These are phyloP conservation scores for Pholiota conissans DNA, from an alignment of 768 basidiomycete genomes.

Conservation along the genomic window DNA sequence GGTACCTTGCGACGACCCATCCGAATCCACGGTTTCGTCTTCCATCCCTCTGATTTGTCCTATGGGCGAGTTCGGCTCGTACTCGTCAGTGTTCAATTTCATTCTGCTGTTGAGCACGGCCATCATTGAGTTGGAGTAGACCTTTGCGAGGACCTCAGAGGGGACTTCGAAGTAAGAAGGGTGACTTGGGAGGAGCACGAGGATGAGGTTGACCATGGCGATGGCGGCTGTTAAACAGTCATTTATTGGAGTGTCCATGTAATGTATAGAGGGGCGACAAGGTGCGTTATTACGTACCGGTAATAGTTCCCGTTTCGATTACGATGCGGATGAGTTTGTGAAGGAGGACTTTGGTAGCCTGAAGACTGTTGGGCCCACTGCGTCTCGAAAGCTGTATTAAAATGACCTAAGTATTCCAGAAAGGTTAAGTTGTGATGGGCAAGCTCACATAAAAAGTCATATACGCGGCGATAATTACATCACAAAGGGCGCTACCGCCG, in stretches of 20 bases:
- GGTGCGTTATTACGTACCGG: slow-evolving; percentile 4
- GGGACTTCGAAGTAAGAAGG: slow-evolving; percentile 11
- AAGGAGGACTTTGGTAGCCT: slow-evolving; percentile 7
- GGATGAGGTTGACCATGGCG: slow-evolving; percentile 13
- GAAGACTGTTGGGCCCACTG: not conserved
- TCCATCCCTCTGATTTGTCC: not conserved
- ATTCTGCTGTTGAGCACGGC: slow-evolving; percentile 17
- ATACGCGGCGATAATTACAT: slow-evolving; percentile 17
- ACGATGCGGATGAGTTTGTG: slow-evolving; percentile 10
- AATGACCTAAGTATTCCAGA: not conserved
- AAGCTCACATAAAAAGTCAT: slow-evolving; percentile 20
- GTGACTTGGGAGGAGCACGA: slow-evolving; percentile 6
- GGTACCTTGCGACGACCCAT: too few relatives aligned
- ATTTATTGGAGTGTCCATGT: not conserved
- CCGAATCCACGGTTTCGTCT: not conserved
- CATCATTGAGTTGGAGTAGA: slow-evolving; percentile 22
- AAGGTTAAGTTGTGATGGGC: too few relatives aligned
- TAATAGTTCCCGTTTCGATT: slow-evolving; percentile 17
- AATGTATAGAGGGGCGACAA: not conserved
- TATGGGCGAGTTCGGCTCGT: not conserved
- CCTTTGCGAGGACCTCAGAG: slow-evolving; percentile 13
- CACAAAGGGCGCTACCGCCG: slow-evolving; percentile 17
- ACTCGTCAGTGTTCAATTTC: not conserved
- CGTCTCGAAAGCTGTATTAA: not conserved
- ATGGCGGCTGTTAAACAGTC: slow-evolving; percentile 11